phyloP scores from a whole-genome alignment of 768 basidiomycete species.

The Candolleomyces eurysporus region DNA sequence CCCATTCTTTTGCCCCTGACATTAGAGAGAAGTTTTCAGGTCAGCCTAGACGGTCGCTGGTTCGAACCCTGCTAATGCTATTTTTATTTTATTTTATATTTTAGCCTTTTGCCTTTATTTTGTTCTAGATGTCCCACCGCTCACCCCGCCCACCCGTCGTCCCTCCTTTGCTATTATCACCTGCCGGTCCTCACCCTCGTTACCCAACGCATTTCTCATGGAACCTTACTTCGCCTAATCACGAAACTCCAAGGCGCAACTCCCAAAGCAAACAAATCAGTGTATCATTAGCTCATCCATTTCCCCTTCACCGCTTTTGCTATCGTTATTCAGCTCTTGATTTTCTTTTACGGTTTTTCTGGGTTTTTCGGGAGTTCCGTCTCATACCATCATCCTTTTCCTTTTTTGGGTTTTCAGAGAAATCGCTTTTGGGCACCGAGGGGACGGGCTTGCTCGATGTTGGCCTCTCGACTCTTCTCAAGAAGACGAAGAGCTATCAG shows the following conservation, averaged over 20 bases:
- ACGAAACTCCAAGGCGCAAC: conserved; percentile 2
- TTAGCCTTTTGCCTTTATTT: conserved; percentile 1
- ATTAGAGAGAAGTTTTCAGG: conserved; percentile 29
- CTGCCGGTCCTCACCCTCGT: background rate
- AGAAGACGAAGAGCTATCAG: background rate
- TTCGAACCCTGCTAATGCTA: background rate
- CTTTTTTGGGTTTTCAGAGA: conserved; percentile 4
- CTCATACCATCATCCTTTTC: background rate
- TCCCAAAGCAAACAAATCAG: conserved; percentile 6
- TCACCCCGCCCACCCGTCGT: background rate
- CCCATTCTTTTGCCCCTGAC: conserved; percentile 12
- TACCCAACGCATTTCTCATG: background rate
- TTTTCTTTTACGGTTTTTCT: conserved; percentile 1
- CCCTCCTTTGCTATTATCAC: conserved; percentile 6
- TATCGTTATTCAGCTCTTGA: conserved; percentile 7
- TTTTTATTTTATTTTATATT: conserved; percentile 1
- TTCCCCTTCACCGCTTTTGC: conserved; percentile 4
- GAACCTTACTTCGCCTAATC: background rate
- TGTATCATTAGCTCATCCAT: conserved; percentile 12
- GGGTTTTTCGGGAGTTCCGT: conserved; percentile 8
- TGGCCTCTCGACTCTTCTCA: background rate
- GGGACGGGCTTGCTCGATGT: conserved; percentile 6
- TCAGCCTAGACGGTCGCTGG: conserved; percentile 6
- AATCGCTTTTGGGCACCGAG: background rate
- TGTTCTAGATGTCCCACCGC: background rate